Evolutionary conservation across 306 rosid species (phyloP).

Genomic region (Cucurbita ficifolia): DNA sequence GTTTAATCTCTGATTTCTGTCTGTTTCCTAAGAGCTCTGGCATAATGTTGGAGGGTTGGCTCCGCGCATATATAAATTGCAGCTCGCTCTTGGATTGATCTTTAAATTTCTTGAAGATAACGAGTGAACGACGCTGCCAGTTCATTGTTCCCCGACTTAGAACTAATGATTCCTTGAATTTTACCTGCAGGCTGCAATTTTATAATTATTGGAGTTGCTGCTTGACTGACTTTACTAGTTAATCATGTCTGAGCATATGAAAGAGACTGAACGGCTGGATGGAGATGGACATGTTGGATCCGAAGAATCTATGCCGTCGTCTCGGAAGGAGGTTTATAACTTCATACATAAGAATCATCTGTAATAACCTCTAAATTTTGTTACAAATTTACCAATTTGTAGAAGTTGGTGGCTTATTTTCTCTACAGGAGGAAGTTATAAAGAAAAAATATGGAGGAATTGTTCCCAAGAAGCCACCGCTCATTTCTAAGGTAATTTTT

Average conservation of each 20-base stretch:
- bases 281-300: constrained; percentile 3
- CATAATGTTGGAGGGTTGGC: background rate
- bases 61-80: background rate
- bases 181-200: background rate
- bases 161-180: background rate
- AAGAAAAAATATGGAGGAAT: constrained; percentile 95
- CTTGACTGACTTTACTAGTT: background rate
- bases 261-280: background rate
- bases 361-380: background rate
- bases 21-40: background rate
- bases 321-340: constrained; percentile 2
- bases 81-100: background rate
- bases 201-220: background rate
- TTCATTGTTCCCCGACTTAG: background rate
- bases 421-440: constrained; percentile 50
- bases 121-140: background rate
- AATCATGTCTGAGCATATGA: constrained; percentile 9
- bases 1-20: background rate
- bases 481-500: constrained; percentile 64
- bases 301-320: background rate
- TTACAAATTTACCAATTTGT: background rate
- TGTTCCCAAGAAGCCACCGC: constrained; percentile 76
- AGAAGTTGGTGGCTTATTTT: background rate
- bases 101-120: no score
- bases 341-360: background rate